These are phyloP conservation scores for Venustampulla echinocandica DNA, from an alignment of 495 filamentous ascomycete species.

Conservation along the genomic window DNA sequence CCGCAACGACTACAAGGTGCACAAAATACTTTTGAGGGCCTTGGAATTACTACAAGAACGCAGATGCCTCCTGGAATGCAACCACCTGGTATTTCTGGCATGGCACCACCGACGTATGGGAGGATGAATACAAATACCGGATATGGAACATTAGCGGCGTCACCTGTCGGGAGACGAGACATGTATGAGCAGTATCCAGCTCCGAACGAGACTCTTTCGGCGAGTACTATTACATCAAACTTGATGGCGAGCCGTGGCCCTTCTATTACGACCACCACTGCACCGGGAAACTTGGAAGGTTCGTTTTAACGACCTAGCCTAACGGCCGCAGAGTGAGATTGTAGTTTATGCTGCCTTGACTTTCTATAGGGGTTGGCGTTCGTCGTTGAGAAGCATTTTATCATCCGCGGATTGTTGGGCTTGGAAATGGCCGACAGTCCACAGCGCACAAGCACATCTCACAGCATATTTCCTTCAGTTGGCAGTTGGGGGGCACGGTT, in stretches of 20 bases:
- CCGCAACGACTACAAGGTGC: slow-evolving; percentile 4
- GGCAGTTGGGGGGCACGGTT: neutral
- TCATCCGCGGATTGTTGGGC: neutral
- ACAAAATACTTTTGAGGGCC: neutral
- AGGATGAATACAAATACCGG: neutral
- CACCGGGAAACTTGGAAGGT: neutral
- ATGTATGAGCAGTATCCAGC: neutral
- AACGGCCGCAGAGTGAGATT: neutral
- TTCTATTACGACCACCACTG: neutral
- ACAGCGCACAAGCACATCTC: neutral
- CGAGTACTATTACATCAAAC: neutral
- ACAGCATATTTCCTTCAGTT: neutral
- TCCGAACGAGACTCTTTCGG: neutral
- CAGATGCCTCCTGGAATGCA: slow-evolving; percentile 3
- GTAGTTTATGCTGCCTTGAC: neutral
- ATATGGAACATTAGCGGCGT: neutral
- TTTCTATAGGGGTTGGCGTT: neutral
- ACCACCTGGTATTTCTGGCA: neutral
- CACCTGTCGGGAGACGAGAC: neutral
- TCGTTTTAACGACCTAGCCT: neutral
- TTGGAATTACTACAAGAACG: neutral
- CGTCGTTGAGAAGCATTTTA: neutral
- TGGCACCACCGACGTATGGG: neutral
- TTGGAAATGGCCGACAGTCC: neutral
- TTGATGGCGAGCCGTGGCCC: neutral